Percentiles rank a stretch among this genome's conserved stretches.
Evolutionary conservation across 768 basidiomycete genomes (phyloP).

Genomic region (Lactarius hengduanensis): DNA sequence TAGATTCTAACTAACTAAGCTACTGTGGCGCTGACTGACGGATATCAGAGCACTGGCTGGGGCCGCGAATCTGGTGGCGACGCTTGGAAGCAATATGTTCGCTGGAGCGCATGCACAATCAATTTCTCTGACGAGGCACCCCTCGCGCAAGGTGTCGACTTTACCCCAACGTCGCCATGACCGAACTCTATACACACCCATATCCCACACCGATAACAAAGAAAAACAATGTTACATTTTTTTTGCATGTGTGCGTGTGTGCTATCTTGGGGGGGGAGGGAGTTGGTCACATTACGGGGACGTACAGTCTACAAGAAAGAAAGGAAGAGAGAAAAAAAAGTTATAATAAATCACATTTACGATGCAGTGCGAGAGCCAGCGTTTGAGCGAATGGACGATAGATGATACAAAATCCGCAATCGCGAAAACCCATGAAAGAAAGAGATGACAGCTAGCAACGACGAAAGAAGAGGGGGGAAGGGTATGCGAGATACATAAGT

Average conservation of each 20-base stretch:
- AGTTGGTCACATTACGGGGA: slow-evolving; percentile 21
- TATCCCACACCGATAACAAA: not conserved
- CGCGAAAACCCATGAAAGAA: slow-evolving; percentile 25
- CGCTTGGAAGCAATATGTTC: slow-evolving; percentile 97
- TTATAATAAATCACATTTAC: slow-evolving; percentile 29
- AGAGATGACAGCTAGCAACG: slow-evolving; percentile 25
- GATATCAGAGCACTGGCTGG: slow-evolving; percentile 77
- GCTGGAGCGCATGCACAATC: slow-evolving; percentile 89
- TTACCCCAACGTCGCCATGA: slow-evolving; percentile 45
- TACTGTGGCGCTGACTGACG: not conserved
- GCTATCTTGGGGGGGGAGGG: slow-evolving; percentile 5
- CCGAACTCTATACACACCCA: too few relatives aligned
- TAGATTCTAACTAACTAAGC: slow-evolving; percentile 27
- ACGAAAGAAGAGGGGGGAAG: slow-evolving; percentile 26
- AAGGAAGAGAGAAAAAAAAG: slow-evolving; percentile 3
- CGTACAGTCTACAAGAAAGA: slow-evolving; percentile 23
- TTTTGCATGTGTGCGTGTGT: slow-evolving; percentile 12
- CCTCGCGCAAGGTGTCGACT: slow-evolving; percentile 91
- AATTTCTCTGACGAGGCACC: slow-evolving; percentile 91
- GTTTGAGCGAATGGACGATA: slow-evolving; percentile 35
- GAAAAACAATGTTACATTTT: slow-evolving; percentile 23
- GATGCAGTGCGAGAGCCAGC: slow-evolving; percentile 31
- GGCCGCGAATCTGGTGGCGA: slow-evolving; percentile 97
- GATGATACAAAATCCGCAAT: slow-evolving; percentile 30
- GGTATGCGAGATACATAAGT: slow-evolving; percentile 32